Conservation (phyloP, 2,329 filamentous ascomycete species). For the Clarireedia hainanense region DNA sequence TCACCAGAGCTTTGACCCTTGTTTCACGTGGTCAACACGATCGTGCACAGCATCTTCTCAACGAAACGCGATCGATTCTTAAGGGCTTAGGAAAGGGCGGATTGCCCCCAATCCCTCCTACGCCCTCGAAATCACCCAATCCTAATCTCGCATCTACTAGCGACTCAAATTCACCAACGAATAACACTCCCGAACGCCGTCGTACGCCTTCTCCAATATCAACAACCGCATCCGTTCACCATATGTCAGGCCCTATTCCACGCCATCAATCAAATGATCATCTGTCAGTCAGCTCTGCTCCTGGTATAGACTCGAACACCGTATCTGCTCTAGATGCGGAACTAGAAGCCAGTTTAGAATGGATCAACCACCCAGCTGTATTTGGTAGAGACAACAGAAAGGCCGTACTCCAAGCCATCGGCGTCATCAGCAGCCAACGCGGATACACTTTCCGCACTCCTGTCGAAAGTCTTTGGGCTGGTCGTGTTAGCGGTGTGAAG, state of each 20-base stretch:
- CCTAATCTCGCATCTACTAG: background rate
- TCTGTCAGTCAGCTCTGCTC: conserved; percentile 43
- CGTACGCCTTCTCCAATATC: conserved; percentile 35
- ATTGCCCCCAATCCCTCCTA: conserved; percentile 75
- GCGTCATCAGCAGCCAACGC: conserved; percentile 89
- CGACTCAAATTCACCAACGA: conserved; percentile 21
- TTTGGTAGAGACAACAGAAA: conserved; percentile 93
- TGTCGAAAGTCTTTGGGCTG: conserved; percentile 83
- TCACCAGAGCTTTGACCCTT: conserved; percentile 82
- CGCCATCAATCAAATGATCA: conserved; percentile 44
- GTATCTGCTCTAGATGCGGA: conserved; percentile 86
- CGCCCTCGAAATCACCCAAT: conserved; percentile 32
- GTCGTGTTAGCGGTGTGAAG: conserved; percentile 72
- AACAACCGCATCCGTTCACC: conserved; percentile 15
- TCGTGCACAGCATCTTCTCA: conserved; percentile 82
- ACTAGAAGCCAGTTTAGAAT: conserved; percentile 83
- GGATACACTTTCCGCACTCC: conserved; percentile 89
- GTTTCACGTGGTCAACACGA: conserved; percentile 90
- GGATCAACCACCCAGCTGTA: conserved; percentile 94
- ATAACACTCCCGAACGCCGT: conserved; percentile 28
- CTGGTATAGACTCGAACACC: conserved; percentile 75
- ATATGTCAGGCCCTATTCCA: conserved; percentile 35
- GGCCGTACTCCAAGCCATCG: conserved; percentile 90
- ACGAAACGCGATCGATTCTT: conserved; percentile 88
- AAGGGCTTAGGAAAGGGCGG: conserved; percentile 95